Evolutionary conservation across 208 protist genomes (phyloP).

Genomic region (Trichomonas vaginalis): DNA sequence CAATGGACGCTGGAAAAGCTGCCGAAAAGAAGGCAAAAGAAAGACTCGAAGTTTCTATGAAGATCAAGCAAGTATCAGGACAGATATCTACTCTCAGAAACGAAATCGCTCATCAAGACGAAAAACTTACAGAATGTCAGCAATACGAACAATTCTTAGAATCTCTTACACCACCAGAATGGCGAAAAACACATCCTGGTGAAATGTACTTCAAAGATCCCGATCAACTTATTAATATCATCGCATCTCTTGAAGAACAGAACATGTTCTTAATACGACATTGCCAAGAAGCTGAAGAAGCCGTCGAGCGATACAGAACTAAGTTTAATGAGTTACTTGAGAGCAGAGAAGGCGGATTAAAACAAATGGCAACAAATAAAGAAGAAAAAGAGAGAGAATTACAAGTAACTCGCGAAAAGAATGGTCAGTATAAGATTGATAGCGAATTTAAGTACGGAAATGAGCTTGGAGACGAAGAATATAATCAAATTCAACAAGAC

Average conservation of each 20-base stretch:
- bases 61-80: background rate
- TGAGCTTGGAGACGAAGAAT: background rate
- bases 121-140: background rate
- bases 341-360: background rate
- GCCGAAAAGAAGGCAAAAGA: background rate
- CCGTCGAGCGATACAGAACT: background rate
- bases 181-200: background rate
- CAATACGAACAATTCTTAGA: background rate
- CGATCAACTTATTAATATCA: background rate
- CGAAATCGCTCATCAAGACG: background rate
- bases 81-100: background rate
- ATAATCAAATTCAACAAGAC: background rate
- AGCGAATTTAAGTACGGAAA: background rate
- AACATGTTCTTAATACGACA: constrained; percentile 5
- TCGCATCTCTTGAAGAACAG: background rate
- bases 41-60: background rate
- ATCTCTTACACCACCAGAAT: background rate
- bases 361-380: background rate
- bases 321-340: background rate
- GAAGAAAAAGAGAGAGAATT: background rate
- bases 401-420: background rate
- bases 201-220: background rate
- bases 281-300: constrained; percentile 8
- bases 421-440: background rate
- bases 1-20: background rate